Conservation (phyloP, 129 eudicot species). For the Lonicera japonica region DNA sequence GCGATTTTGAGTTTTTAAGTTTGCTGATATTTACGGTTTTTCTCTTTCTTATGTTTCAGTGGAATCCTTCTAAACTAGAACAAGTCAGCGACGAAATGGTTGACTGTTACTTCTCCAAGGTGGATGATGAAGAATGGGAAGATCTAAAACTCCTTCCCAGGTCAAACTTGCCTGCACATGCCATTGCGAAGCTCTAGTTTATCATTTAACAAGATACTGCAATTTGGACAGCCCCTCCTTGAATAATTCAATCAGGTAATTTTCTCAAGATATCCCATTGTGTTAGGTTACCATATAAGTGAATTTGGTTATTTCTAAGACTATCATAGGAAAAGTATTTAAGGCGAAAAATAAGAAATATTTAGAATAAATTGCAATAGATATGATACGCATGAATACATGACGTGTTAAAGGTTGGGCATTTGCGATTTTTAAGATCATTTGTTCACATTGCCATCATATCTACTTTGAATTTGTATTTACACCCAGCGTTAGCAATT, state of each 20-base stretch:
- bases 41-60: conserved; percentile 31
- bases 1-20: too few species aligned
- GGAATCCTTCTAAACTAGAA: conserved; percentile 83
- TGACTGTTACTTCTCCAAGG: conserved; percentile 53
- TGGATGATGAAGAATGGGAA: conserved; percentile 59
- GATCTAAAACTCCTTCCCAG: conserved; percentile 74
- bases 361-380: too few species aligned
- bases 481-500: too few species aligned
- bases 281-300: background rate
- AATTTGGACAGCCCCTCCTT: background rate
- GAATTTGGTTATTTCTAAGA: background rate
- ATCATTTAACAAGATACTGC: background rate
- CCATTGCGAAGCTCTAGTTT: conserved; percentile 86
- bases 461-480: too few species aligned
- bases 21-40: background rate
- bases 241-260: background rate
- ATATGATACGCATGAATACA: too few species aligned
- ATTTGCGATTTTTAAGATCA: too few species aligned
- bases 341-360: too few species aligned
- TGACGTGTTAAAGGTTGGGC: too few species aligned
- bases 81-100: conserved; percentile 57
- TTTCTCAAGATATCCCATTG: background rate
- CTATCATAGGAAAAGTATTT: background rate
- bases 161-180: conserved; percentile 59
- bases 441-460: too few species aligned